Evolutionary conservation across 495 filamentous ascomycete species (phyloP).

Genomic region (Trichoderma gamsii): DNA sequence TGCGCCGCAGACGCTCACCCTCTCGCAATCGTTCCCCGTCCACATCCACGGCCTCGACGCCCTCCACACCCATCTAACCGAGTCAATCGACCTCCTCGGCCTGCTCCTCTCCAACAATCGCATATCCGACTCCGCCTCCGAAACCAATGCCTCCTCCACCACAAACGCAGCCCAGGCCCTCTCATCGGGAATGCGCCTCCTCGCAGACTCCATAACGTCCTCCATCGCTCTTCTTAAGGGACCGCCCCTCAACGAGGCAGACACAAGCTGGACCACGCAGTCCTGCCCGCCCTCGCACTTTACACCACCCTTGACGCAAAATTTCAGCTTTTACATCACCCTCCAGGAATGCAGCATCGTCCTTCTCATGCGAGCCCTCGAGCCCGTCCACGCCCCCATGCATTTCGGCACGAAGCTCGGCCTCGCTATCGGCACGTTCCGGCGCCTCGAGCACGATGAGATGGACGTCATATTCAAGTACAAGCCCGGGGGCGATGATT

Average conservation of each 20-base stretch:
- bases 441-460: constrained; percentile 74
- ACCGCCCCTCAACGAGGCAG: constrained; percentile 34
- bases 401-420: constrained; percentile 46
- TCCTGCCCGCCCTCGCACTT: constrained; percentile 37
- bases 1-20: constrained; percentile 43
- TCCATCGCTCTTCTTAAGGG: constrained; percentile 56
- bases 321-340: constrained; percentile 67
- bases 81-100: constrained; percentile 70
- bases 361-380: constrained; percentile 72
- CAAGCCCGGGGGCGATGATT: constrained; percentile 25
- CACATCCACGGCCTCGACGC: constrained; percentile 61
- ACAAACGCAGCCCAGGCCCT: constrained; percentile 59
- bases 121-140: constrained; percentile 23
- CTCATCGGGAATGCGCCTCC: constrained; percentile 68
- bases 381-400: constrained; percentile 48
- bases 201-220: constrained; percentile 69
- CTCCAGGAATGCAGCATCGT: constrained; percentile 74
- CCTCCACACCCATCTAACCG: constrained; percentile 67
- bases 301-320: constrained; percentile 44
- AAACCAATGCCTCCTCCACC: constrained; percentile 43
- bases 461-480: constrained; percentile 63
- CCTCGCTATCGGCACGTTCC: constrained; percentile 50
- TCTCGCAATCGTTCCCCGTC: constrained; percentile 51
- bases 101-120: constrained; percentile 58
- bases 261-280: constrained; percentile 32